Evolutionary conservation across 2,329 filamentous ascomycete species (phyloP).

Genomic region (Sphaerulina musiva): DNA sequence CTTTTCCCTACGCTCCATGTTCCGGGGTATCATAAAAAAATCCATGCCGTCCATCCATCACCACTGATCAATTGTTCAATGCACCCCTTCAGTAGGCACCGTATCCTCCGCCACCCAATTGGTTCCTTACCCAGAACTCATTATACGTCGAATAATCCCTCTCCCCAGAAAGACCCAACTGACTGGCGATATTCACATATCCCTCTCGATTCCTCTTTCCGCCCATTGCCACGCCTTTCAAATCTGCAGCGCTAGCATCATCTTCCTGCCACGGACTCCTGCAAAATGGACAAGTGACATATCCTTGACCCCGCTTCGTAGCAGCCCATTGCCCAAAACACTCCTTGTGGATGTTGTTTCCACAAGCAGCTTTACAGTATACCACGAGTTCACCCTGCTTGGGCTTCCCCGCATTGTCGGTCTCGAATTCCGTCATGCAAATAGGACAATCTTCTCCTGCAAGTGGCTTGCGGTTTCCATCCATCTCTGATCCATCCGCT

Average conservation of each 20-base stretch:
- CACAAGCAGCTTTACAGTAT: constrained; percentile 56
- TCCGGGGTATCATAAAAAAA: too few species aligned
- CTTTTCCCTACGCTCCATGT: too few species aligned
- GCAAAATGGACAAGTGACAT: constrained; percentile 32
- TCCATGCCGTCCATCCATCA: not conserved
- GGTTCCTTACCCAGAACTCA: constrained; percentile 21
- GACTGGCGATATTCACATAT: constrained; percentile 32
- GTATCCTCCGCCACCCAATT: not conserved
- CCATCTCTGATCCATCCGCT: constrained; percentile 35
- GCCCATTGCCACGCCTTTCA: constrained; percentile 23
- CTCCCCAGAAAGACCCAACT: constrained; percentile 27
- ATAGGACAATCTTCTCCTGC: constrained; percentile 57
- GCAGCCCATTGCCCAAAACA: constrained; percentile 52
- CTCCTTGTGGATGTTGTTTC: constrained; percentile 55
- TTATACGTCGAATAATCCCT: constrained; percentile 32
- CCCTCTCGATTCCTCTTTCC: constrained; percentile 26
- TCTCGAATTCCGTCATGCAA: constrained; percentile 40
- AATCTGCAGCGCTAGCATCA: constrained; percentile 12
- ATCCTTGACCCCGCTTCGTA: constrained; percentile 20
- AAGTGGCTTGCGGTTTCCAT: constrained; percentile 51
- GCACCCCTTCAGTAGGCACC: not conserved
- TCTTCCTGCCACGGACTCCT: constrained; percentile 26
- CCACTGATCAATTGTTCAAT: not conserved
- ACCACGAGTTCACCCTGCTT: constrained; percentile 40
- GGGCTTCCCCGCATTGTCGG: constrained; percentile 8